A percentile compares a stretch with the other conserved stretches of the same genome.
Conservation (phyloP, 768 basidiomycete species). For the Holtermanniella nyarrowii region DNA sequence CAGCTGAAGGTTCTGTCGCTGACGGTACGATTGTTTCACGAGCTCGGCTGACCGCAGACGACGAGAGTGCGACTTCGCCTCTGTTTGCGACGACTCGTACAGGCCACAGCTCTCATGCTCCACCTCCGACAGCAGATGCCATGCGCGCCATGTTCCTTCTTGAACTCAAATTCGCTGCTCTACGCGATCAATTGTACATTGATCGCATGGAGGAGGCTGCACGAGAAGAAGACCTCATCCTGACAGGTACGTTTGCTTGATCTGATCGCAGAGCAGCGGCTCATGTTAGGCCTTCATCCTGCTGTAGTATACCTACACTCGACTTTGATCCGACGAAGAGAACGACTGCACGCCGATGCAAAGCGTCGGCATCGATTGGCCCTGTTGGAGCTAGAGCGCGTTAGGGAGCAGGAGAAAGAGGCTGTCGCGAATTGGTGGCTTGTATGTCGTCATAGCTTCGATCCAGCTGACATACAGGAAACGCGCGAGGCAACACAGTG, state of each 20-base stretch:
- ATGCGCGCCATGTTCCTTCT: conserved; percentile 78
- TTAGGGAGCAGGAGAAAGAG: conserved; percentile 59
- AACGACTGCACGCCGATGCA: conserved; percentile 72
- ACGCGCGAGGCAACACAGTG: conserved; percentile 69
- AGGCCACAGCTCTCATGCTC: conserved; percentile 14
- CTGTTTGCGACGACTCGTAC: conserved; percentile 47
- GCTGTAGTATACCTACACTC: conserved; percentile 71
- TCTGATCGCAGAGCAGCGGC: neutral
- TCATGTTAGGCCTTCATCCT: conserved; percentile 63
- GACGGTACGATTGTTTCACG: neutral
- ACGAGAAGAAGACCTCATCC: conserved; percentile 74
- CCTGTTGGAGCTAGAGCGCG: conserved; percentile 52
- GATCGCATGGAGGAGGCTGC: conserved; percentile 88
- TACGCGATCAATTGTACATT: conserved; percentile 77
- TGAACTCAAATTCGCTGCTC: conserved; percentile 80
- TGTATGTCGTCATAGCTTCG: conserved; percentile 44
- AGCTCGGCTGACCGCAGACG: neutral
- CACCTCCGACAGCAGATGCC: conserved; percentile 52
- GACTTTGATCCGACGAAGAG: conserved; percentile 65
- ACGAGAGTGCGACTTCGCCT: conserved; percentile 38
- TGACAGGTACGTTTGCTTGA: conserved; percentile 52
- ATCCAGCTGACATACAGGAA: conserved; percentile 45
- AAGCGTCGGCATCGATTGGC: conserved; percentile 63
- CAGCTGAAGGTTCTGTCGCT: neutral
- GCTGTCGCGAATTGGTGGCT: conserved; percentile 88